Evolutionary conservation across 2,329 filamentous ascomycete genomes (phyloP).

Genomic region (Trichophyton equinum): DNA sequence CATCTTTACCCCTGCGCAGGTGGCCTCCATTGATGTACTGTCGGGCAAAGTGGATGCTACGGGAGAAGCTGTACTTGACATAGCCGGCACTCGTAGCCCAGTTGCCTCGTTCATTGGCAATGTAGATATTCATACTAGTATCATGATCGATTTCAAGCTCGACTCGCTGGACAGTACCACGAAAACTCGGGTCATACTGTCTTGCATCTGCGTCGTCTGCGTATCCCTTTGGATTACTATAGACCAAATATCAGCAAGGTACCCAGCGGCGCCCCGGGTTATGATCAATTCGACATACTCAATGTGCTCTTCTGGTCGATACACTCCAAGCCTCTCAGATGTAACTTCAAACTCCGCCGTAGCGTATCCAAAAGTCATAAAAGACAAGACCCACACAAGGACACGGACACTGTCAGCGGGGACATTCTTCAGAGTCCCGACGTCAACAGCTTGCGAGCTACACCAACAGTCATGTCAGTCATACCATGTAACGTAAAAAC

Average conservation of each 20-base stretch:
- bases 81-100: constrained; percentile 89
- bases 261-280: background rate
- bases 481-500: background rate
- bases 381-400: constrained; percentile 69
- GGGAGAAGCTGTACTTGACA: constrained; percentile 59
- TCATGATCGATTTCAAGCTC: constrained; percentile 61
- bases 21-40: constrained; percentile 56
- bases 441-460: constrained; percentile 64
- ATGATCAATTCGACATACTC: constrained; percentile 24
- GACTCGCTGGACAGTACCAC: constrained; percentile 58
- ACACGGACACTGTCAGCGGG: constrained; percentile 68
- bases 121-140: constrained; percentile 99
- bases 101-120: constrained; percentile 72
- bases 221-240: constrained; percentile 64
- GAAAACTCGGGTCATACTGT: constrained; percentile 60
- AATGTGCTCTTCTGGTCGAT: constrained; percentile 56
- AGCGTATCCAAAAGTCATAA: constrained; percentile 73
- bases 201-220: constrained; percentile 77
- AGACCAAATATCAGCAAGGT: constrained; percentile 42
- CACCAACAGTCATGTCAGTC: background rate
- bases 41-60: constrained; percentile 65
- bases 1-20: constrained; percentile 51
- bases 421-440: constrained; percentile 65
- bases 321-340: constrained; percentile 64
- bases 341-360: constrained; percentile 78